phyloP scores from a whole-genome alignment of 2,329 filamentous ascomycete species.

The Drechslerella coelobrocha region DNA sequence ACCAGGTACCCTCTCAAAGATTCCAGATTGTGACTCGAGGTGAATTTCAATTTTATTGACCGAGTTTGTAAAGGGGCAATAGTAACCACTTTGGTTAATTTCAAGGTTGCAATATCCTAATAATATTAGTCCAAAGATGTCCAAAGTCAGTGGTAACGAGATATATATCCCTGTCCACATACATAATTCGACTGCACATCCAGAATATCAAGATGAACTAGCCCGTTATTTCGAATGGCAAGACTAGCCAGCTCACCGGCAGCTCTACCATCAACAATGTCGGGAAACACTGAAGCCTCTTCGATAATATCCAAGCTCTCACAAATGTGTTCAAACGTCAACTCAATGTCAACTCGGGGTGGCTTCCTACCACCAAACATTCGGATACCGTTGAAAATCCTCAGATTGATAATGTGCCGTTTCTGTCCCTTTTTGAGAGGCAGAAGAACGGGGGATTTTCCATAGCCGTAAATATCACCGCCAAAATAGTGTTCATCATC shows the following conservation, averaged over 20 bases:
- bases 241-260: slow-evolving; percentile 63
- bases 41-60: slow-evolving; percentile 14
- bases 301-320: slow-evolving; percentile 56
- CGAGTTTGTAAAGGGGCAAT: slow-evolving; percentile 25
- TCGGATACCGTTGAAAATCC: slow-evolving; percentile 66
- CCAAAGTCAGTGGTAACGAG: background rate
- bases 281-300: slow-evolving; percentile 61
- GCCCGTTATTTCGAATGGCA: slow-evolving; percentile 61
- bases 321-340: slow-evolving; percentile 56
- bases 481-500: slow-evolving; percentile 65
- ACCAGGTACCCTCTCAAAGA: slow-evolving; percentile 6
- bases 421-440: slow-evolving; percentile 61
- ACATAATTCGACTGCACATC: slow-evolving; percentile 56
- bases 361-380: slow-evolving; percentile 64
- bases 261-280: slow-evolving; percentile 62
- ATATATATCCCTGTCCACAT: slow-evolving; percentile 48
- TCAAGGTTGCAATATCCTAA: slow-evolving; percentile 10
- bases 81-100: slow-evolving; percentile 8
- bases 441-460: slow-evolving; percentile 63
- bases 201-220: slow-evolving; percentile 57
- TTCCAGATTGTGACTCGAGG: background rate
- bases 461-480: slow-evolving; percentile 65
- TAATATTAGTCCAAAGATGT: too few species aligned
- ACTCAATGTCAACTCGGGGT: slow-evolving; percentile 60
- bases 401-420: slow-evolving; percentile 63